Evolutionary conservation across 306 rosid species (phyloP).

Genomic region (Cicer cuneatum): DNA sequence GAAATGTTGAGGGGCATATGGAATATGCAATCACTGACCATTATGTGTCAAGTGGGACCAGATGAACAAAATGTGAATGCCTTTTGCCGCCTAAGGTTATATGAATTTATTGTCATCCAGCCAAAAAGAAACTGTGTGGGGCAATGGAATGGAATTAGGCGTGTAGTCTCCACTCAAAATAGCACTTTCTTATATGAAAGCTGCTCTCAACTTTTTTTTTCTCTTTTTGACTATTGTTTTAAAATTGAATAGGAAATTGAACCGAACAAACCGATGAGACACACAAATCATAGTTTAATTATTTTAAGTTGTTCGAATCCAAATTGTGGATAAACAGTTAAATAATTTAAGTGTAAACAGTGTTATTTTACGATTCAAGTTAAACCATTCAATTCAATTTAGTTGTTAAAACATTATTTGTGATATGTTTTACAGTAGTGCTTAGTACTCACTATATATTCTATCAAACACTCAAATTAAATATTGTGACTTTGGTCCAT

Average conservation of each 20-base stretch:
- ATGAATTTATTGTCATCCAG: constrained; percentile 10
- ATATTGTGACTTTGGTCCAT: not conserved
- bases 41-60: constrained; percentile 37
- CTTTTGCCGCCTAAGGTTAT: constrained; percentile 15
- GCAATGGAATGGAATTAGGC: not conserved
- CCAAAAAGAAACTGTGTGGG: constrained; percentile 37
- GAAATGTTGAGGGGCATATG: not conserved
- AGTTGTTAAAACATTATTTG: not conserved
- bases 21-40: not conserved
- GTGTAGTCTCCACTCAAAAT: constrained; percentile 40
- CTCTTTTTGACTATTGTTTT: not conserved
- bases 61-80: constrained; percentile 21
- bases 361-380: not conserved
- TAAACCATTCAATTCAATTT: not conserved
- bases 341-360: not conserved
- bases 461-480: not conserved
- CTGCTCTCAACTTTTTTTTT: not conserved
- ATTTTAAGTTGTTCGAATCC: not conserved
- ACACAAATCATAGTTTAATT: not conserved
- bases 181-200: constrained; percentile 15
- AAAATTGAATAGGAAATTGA: not conserved
- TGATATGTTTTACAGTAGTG: not conserved
- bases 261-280: too few species aligned
- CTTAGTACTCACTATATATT: not conserved
- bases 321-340: not conserved